These are phyloP conservation scores for Penicillium freii DNA, from an alignment of 2,329 filamentous ascomycete species.

Conservation along the genomic window DNA sequence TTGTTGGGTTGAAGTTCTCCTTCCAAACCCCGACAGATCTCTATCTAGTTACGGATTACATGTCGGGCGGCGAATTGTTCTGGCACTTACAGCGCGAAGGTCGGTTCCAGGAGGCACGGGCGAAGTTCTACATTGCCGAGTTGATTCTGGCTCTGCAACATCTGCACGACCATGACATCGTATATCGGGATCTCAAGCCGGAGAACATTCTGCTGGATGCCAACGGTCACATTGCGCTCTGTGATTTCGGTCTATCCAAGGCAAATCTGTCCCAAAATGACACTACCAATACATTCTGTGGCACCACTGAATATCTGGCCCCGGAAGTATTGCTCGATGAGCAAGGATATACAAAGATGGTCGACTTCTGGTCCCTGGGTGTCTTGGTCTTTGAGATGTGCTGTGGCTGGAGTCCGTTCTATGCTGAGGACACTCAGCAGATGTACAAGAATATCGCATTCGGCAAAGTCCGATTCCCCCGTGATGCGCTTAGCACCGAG, in stretches of 20 bases:
- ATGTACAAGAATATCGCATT: constrained; percentile 99
- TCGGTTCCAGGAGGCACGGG: constrained; percentile 87
- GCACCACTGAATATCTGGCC: constrained; percentile 94
- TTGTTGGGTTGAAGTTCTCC: constrained; percentile 96
- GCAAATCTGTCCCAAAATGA: constrained; percentile 96
- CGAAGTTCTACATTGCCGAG: constrained; percentile 98
- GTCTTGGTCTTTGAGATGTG: constrained; percentile 99
- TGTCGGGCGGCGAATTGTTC: constrained; percentile 97
- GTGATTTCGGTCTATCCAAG: constrained; percentile 96
- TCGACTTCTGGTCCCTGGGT: constrained; percentile 98
- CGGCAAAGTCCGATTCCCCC: constrained; percentile 93
- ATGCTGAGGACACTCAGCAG: constrained; percentile 97
- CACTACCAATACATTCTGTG: constrained; percentile 98
- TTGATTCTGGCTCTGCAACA: constrained; percentile 93
- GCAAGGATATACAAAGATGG: constrained; percentile 98
- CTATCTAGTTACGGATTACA: constrained; percentile 98
- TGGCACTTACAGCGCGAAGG: constrained; percentile 98
- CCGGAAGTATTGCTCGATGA: constrained; percentile 95
- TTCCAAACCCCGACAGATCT: constrained; percentile 97
- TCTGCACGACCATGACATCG: constrained; percentile 93
- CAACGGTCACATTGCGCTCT: constrained; percentile 95
- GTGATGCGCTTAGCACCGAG: constrained; percentile 90
- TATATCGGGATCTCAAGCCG: constrained; percentile 95
- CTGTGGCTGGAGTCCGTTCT: constrained; percentile 98
- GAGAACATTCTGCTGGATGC: constrained; percentile 97